Evolutionary conservation across 768 basidiomycete species (phyloP).

Genomic region (Kwoniella sp.): DNA sequence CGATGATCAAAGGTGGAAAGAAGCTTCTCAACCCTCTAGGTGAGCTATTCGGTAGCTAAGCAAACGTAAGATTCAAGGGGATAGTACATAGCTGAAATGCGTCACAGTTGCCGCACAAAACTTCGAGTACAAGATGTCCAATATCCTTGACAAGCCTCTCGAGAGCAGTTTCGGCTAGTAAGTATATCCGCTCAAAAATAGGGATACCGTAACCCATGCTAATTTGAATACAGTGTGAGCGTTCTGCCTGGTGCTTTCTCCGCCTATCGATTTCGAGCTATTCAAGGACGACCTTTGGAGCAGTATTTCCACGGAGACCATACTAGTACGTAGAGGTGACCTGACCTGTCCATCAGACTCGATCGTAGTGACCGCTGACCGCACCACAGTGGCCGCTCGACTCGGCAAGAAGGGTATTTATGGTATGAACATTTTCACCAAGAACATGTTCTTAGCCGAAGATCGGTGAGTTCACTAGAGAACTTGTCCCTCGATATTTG

Average conservation of each 20-base stretch:
- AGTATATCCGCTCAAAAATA: not conserved
- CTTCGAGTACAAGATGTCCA: constrained; percentile 54
- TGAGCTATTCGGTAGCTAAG: not conserved
- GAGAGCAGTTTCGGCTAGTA: constrained; percentile 48
- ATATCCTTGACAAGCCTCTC: constrained; percentile 52
- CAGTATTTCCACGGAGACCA: constrained; percentile 51
- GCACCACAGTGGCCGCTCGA: constrained; percentile 69
- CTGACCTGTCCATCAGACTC: too few relatives aligned
- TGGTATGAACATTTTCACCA: constrained; percentile 76
- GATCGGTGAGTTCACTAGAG: constrained; percentile 19
- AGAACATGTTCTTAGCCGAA: constrained; percentile 91
- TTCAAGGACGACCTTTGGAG: constrained; percentile 48
- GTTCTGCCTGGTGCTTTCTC: constrained; percentile 53
- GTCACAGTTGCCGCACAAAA: constrained; percentile 44
- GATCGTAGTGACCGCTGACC: too few relatives aligned
- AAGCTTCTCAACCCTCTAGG: constrained; percentile 46
- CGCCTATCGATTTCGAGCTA: constrained; percentile 49
- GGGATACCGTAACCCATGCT: not conserved
- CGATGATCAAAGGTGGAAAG: constrained; percentile 45
- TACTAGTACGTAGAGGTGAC: constrained; percentile 31
- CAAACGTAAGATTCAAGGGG: constrained; percentile 3
- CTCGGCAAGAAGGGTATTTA: constrained; percentile 91
- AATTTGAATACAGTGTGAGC: constrained; percentile 26
- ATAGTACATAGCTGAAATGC: not conserved
- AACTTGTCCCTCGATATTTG: too few relatives aligned